Percentiles rank a stretch among this genome's conserved stretches.
Conservation (phyloP, 2,329 filamentous ascomycete species). For the Neonectria faginata region DNA sequence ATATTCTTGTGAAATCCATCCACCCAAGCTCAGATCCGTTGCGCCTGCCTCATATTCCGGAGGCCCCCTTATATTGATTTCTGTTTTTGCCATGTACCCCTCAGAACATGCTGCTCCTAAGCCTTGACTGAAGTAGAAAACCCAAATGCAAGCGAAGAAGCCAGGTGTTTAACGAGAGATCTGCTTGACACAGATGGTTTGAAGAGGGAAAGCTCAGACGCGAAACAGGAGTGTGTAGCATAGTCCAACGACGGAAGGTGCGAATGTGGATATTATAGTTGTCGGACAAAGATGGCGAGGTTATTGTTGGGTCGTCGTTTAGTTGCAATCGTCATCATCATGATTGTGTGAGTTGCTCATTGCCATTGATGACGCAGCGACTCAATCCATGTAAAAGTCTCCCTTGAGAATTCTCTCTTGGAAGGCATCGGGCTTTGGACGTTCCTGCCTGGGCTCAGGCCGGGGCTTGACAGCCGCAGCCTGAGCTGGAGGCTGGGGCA, state of each 20-base stretch:
- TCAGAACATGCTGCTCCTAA: conserved; percentile 22
- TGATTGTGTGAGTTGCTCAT: conserved; percentile 26
- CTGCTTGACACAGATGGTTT: conserved; percentile 28
- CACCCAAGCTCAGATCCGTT: conserved; percentile 25
- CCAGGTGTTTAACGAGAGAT: conserved; percentile 35
- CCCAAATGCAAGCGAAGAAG: conserved; percentile 32
- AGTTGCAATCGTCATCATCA: conserved; percentile 38
- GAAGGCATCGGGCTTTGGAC: conserved; percentile 88
- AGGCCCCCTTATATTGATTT: conserved; percentile 31
- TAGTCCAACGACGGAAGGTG: conserved; percentile 19
- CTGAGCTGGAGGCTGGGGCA: conserved; percentile 68
- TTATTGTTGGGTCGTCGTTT: conserved; percentile 31
- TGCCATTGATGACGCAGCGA: neutral
- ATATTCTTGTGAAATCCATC: conserved; percentile 28
- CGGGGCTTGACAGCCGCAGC: conserved; percentile 58
- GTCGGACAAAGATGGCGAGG: conserved; percentile 27
- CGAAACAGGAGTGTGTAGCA: conserved; percentile 30
- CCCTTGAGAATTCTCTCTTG: conserved; percentile 98
- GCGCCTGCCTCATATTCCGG: conserved; percentile 30
- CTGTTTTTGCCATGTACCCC: conserved; percentile 30
- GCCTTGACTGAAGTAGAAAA: conserved; percentile 33
- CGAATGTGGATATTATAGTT: conserved; percentile 29
- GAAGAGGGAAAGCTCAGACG: conserved; percentile 26
- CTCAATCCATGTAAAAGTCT: conserved; percentile 96
- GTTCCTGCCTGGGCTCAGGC: conserved; percentile 54